phyloP scores from a whole-genome alignment of 108 stramenopile species.

The Conticribra weissflogii region DNA sequence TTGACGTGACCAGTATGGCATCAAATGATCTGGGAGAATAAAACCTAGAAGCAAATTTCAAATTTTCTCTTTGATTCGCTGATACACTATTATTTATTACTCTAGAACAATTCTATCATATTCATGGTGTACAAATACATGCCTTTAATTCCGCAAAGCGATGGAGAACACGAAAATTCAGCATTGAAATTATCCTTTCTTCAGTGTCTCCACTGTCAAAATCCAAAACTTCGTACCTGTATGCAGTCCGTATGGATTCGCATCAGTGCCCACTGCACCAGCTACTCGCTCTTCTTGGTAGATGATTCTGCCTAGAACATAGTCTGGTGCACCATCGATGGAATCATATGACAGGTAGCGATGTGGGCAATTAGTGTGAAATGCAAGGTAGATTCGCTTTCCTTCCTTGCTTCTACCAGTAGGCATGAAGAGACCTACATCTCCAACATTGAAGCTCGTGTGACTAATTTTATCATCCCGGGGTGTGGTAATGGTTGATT shows the following conservation, averaged over 20 bases:
- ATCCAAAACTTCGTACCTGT: slow-evolving; percentile 86
- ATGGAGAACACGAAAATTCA: too few relatives aligned
- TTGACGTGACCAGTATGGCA: too few relatives aligned
- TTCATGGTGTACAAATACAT: too few relatives aligned
- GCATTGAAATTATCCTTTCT: slow-evolving; percentile 35
- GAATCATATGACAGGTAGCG: slow-evolving; percentile 80
- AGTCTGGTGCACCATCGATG: slow-evolving; percentile 75
- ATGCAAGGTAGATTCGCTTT: slow-evolving; percentile 79
- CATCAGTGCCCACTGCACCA: slow-evolving; percentile 70
- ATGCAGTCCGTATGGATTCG: slow-evolving; percentile 84
- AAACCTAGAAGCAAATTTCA: too few relatives aligned
- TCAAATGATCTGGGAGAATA: too few relatives aligned
- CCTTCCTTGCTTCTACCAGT: slow-evolving; percentile 74
- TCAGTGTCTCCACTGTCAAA: slow-evolving; percentile 79
- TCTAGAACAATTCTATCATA: too few relatives aligned
- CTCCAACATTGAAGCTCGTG: slow-evolving; percentile 79
- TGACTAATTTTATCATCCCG: slow-evolving; percentile 82
- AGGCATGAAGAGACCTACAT: slow-evolving; percentile 87
- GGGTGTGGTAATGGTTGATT: slow-evolving; percentile 17
- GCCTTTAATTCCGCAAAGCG: too few relatives aligned
- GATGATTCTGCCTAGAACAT: slow-evolving; percentile 80
- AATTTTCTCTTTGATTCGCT: too few relatives aligned
- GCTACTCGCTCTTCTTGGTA: slow-evolving; percentile 78
- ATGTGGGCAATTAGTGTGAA: slow-evolving; percentile 84
- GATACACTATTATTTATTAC: too few relatives aligned